A percentile compares a stretch with the other conserved stretches of the same genome.
phyloP scores from a whole-genome alignment of 768 basidiomycete genomes.

The Clathrus columnatus region DNA sequence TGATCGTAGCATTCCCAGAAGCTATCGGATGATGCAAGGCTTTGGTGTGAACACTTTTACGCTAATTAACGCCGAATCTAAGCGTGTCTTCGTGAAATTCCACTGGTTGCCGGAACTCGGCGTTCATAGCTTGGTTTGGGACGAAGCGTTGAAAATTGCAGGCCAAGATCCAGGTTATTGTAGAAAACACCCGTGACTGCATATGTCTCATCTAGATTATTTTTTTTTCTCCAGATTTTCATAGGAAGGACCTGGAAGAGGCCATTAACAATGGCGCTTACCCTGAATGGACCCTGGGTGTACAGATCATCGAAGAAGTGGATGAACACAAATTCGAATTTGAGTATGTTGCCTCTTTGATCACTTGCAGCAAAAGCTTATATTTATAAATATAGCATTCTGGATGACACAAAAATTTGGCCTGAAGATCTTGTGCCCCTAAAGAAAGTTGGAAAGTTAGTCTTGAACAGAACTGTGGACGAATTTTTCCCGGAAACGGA shows the following conservation, averaged over 20 bases:
- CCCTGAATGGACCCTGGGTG: slow-evolving; percentile 73
- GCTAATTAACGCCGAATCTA: slow-evolving; percentile 54
- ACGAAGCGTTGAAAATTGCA: slow-evolving; percentile 75
- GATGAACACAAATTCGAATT: slow-evolving; percentile 79
- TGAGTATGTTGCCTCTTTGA: slow-evolving; percentile 29
- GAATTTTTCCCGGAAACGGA: slow-evolving; percentile 85
- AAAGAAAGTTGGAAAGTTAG: slow-evolving; percentile 67
- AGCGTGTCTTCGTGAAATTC: slow-evolving; percentile 82
- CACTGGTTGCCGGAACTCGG: slow-evolving; percentile 78
- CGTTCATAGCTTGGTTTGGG: slow-evolving; percentile 79
- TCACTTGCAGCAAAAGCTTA: background rate
- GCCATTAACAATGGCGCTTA: slow-evolving; percentile 65
- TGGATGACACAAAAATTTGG: slow-evolving; percentile 83
- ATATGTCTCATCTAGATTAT: background rate
- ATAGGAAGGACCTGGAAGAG: slow-evolving; percentile 77
- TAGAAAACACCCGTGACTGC: background rate
- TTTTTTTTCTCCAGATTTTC: slow-evolving; percentile 47
- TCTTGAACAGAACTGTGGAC: slow-evolving; percentile 51
- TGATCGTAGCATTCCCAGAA: slow-evolving; percentile 78
- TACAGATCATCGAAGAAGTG: slow-evolving; percentile 62
- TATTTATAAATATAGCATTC: slow-evolving; percentile 28
- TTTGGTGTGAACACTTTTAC: slow-evolving; percentile 84
- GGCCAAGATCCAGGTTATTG: slow-evolving; percentile 71
- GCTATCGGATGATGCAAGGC: slow-evolving; percentile 84
- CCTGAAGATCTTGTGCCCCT: slow-evolving; percentile 76